Evolutionary conservation across 176 grass and related monocot species (phyloP), one percentile per base, ranked within the genome.

Genomic region (Carex scoparia): DNA sequence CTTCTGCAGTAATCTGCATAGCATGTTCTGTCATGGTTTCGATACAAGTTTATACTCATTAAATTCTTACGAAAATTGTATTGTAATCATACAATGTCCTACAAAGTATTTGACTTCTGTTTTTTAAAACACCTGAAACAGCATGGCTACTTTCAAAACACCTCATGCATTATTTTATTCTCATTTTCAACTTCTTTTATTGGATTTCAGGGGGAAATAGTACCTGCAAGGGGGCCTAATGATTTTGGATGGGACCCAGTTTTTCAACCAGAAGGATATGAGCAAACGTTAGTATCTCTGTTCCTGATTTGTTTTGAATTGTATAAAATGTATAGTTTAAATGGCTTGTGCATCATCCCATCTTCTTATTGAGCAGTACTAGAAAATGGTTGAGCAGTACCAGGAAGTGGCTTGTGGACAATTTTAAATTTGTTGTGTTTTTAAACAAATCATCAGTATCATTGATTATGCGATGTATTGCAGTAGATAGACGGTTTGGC

Each of bases 171-270:
- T 15, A 40, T 16, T 16, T 5, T 55, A 23, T 23, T 27, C 13
- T 79, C 74, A 58, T 37, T 79, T 78, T 31, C 51, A 77, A 61
- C 18, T 78, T 79, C 10, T 63, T 15, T 74, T 85, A 42, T 84
- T 65, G 61, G 33, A 85, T 55, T 89, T 46, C 86, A 99, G 96
- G 96, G 96, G 62, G 86, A 84, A 85, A 89, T 99, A 27, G 96
- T 95, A 53, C 87, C 91, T 86, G 90, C 93, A 37, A 92, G 87
- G 84, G 93, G 93, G 6, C 93, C 93, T 84, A 48, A 70, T 84
- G 91, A 95, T 99, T 99, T 99, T 92, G 91, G 96, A 88, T 99
- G 96, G 96, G 93, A 99, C 73, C 96, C 93, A 31, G 87, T 99
- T 85, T 99, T 94, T 87, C 90, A 95, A 83, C 96, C 93, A 64